Conservation (phyloP, 169 alveolate genomes). For the Plasmodium ovale region DNA sequence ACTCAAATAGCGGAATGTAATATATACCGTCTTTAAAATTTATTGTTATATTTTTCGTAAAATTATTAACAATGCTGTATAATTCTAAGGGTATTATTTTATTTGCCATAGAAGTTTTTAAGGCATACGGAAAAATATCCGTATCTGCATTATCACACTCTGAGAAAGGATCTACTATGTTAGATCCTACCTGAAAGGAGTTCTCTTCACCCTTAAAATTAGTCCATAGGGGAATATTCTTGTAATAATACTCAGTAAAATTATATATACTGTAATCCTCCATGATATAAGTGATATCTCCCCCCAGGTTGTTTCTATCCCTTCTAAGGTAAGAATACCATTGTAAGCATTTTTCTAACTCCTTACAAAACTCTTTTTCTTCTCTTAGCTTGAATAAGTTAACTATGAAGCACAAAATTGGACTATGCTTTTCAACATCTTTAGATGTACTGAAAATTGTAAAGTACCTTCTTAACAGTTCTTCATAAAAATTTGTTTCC, state of each 20-base stretch:
- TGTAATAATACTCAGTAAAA: conserved; percentile 36
- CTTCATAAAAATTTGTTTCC: conserved; percentile 47
- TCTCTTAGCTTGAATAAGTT: conserved; percentile 10
- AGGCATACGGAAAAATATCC: background rate
- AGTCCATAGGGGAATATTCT: conserved; percentile 40
- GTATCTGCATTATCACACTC: background rate
- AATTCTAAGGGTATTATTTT: conserved; percentile 53
- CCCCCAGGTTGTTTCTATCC: background rate
- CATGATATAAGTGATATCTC: background rate
- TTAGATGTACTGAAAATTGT: conserved; percentile 19
- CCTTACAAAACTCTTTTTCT: background rate
- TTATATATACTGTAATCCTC: conserved; percentile 42
- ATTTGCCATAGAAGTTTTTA: background rate
- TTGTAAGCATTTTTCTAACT: conserved; percentile 29
- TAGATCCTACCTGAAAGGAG: background rate
- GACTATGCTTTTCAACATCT: conserved; percentile 34
- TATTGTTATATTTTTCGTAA: conserved; percentile 48
- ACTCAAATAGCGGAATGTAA: conserved; percentile 38
- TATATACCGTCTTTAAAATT: conserved; percentile 29
- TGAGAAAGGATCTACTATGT: background rate
- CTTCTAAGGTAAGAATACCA: conserved; percentile 7
- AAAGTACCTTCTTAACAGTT: conserved; percentile 38
- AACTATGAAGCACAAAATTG: conserved; percentile 20
- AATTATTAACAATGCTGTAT: conserved; percentile 32
- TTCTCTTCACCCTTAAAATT: background rate